A percentile compares a stretch with the other conserved stretches of the same genome.
These are phyloP conservation scores for Avena insularis DNA, from an alignment of 176 grass and related monocot species.

Conservation along the genomic window DNA sequence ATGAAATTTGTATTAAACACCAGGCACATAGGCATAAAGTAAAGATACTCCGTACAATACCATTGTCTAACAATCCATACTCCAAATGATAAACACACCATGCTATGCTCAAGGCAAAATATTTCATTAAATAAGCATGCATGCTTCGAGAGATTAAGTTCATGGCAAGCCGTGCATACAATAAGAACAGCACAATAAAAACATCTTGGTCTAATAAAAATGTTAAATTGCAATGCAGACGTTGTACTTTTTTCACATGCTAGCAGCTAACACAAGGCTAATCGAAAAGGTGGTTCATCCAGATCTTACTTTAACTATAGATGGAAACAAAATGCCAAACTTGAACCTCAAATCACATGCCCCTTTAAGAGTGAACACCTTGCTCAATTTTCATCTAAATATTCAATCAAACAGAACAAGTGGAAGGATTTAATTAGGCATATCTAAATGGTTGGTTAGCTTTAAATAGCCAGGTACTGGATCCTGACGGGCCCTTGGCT, in stretches of 20 bases:
- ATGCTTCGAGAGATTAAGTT: not conserved
- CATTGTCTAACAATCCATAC: not conserved
- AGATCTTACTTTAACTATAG: constrained; percentile 37
- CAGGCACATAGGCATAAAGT: constrained; percentile 21
- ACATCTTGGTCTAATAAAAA: not conserved
- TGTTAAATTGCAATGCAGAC: constrained; percentile 23
- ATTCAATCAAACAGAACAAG: constrained; percentile 29
- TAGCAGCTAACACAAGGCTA: not conserved
- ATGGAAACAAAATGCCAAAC: not conserved
- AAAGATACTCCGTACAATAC: not conserved
- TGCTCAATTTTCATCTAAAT: constrained; percentile 23
- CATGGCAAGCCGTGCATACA: not conserved
- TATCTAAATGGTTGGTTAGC: not conserved
- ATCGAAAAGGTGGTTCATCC: constrained; percentile 5
- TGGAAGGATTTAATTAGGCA: constrained; percentile 14
- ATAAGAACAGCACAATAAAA: constrained; percentile 9
- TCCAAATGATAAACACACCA: not conserved
- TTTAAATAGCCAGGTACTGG: not conserved
- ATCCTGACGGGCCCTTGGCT: not conserved
- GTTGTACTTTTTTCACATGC: constrained; percentile 5
- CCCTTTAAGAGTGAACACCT: not conserved
- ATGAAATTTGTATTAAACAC: constrained; percentile 18
- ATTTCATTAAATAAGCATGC: not conserved
- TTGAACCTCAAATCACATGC: not conserved
- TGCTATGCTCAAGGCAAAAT: constrained; percentile 19